Base-by-base conservation (phyloP, 495 filamentous ascomycete genomes). In the Melanomma pulvis-pyrius region DNA sequence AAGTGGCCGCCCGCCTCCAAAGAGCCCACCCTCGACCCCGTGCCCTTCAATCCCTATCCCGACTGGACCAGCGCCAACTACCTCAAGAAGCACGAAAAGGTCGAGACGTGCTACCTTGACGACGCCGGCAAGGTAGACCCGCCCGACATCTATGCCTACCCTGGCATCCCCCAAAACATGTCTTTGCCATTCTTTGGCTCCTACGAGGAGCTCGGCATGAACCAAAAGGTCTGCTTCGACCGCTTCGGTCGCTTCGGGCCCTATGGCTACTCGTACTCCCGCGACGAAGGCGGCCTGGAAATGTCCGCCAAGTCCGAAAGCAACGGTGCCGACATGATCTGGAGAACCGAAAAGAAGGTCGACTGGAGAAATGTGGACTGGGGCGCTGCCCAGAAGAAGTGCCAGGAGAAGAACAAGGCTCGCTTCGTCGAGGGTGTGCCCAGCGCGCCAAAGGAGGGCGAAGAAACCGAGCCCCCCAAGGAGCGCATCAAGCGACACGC, bases 111-210 rank as follows among this genome's bases (percentile, higher is more conserved):
- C 67, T 79, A 58, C 61, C 53, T 80, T 5, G 77, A 80, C 57
- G 67, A 68, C 19, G 69, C 73, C 6, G 71, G 75, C 6, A 72
- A 52, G 24, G 59, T 75, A 17, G 52, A 67, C 2, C 32, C 58
- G 2, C 78, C 78, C 1, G 77, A 79, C 50, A 71, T 79, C 39
- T 78, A 75, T 60, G 78, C 71, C 2, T 80, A 79, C 55, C 78
- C 78, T 0, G 78, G 77, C 30, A 52, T 80, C 32, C 78, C 78
- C 3, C 76, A 79, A 59, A 68, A 79, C 67, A 69, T 74, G 69
- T 67, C 74, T 28, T 51, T 50, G 8, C 75, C 77, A 4, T 72
- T 74, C 25, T 76, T 73, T 50, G 78, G 78, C n/a, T 76, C 73
- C 2, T 73, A 77, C 53, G 63, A 70, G 46, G 75, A 77, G 66